These are phyloP conservation scores for Mucor racemosus DNA, from an alignment of 371 early-diverging fungal genomes.

Conservation along the genomic window DNA sequence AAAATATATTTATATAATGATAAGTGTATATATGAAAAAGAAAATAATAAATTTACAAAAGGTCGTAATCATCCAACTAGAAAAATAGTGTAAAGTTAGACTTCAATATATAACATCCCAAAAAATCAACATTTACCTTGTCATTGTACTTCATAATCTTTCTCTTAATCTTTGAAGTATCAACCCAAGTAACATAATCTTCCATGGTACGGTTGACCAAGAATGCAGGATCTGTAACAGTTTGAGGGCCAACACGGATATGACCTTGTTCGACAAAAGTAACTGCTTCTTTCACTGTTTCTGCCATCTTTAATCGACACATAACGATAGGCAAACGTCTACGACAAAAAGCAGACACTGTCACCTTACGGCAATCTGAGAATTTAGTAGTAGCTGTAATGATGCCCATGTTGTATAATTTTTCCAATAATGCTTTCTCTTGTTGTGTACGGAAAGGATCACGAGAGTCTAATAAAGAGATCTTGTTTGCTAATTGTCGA, in stretches of 20 bases:
- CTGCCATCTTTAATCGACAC: conserved; percentile 96
- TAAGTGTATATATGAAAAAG: neutral
- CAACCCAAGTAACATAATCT: conserved; percentile 99
- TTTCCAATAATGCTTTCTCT: conserved; percentile 86
- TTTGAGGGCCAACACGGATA: conserved; percentile 94
- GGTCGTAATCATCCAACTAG: conserved; percentile 73
- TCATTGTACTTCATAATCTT: conserved; percentile 98
- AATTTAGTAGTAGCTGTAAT: conserved; percentile 86
- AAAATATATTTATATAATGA: neutral
- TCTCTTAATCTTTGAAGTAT: conserved; percentile 96
- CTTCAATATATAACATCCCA: neutral
- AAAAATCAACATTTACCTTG: conserved; percentile 63
- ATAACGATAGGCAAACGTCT: conserved; percentile 95
- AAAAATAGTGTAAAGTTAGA: conserved; percentile 13
- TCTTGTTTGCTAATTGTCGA: conserved; percentile 84
- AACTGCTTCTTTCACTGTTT: conserved; percentile 93
- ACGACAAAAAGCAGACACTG: conserved; percentile 93
- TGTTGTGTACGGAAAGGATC: conserved; percentile 85
- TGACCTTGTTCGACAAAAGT: conserved; percentile 98
- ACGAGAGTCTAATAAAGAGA: conserved; percentile 89
- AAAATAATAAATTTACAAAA: conserved; percentile 51
- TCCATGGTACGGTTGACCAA: conserved; percentile 92
- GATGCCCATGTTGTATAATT: conserved; percentile 92
- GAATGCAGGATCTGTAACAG: conserved; percentile 92
- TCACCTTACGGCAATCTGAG: conserved; percentile 88